Percentiles rank a stretch among this genome's conserved stretches.
phyloP scores from a whole-genome alignment of 2,329 filamentous ascomycete genomes.

The Calonectria crousiana region DNA sequence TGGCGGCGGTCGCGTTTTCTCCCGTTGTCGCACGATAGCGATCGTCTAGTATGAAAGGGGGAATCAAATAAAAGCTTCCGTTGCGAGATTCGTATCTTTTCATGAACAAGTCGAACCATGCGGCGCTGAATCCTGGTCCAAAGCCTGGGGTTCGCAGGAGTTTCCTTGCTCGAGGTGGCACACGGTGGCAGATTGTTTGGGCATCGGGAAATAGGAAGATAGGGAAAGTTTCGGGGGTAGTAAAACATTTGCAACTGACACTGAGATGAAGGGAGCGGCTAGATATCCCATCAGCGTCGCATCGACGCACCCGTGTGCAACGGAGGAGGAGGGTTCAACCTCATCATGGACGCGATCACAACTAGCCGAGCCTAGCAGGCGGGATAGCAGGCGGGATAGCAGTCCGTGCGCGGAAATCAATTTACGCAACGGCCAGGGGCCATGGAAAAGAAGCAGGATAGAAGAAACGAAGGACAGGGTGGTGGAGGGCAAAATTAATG shows the following conservation, averaged over 20 bases:
- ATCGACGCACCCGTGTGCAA: background rate
- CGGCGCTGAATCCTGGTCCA: conserved; percentile 15
- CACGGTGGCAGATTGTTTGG: background rate
- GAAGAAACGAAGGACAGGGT: conserved; percentile 4
- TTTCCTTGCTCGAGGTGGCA: background rate
- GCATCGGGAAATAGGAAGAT: background rate
- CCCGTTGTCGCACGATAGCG: conserved; percentile 31
- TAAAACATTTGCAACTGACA: background rate
- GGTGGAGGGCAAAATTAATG: background rate
- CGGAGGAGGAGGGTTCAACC: background rate
- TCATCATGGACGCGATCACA: conserved; percentile 14
- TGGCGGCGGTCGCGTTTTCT: background rate
- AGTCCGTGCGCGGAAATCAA: conserved; percentile 42
- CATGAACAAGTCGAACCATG: conserved; percentile 25
- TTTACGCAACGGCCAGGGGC: conserved; percentile 28
- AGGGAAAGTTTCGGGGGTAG: background rate
- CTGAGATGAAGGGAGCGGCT: conserved; percentile 9
- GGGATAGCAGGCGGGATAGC: background rate
- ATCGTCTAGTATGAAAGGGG: conserved; percentile 12
- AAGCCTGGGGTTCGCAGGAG: background rate
- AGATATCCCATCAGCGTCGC: conserved; percentile 2
- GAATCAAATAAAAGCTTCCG: conserved; percentile 5
- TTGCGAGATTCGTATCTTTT: conserved; percentile 26
- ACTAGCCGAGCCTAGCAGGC: conserved; percentile 13
- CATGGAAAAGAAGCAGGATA: conserved; percentile 11